Evolutionary conservation across 2,329 filamentous ascomycete species (phyloP).

Genomic region (Cercospora beticola): DNA sequence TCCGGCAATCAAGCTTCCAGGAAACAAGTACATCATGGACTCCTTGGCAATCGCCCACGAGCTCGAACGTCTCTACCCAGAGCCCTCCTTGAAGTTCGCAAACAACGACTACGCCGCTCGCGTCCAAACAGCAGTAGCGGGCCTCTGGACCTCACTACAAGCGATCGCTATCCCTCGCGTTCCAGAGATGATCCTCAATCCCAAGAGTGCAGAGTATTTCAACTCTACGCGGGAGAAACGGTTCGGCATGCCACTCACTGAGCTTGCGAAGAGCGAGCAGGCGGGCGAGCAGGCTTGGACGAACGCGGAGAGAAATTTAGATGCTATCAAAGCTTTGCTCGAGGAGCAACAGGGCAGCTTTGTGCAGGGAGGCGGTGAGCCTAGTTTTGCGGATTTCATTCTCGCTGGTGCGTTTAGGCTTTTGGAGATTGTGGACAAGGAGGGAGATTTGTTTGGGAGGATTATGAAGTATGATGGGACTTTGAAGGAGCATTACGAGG

Average conservation of each 20-base stretch:
- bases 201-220: conserved; percentile 57
- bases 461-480: conserved; percentile 42
- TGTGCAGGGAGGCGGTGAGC: conserved; percentile 55
- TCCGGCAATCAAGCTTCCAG: conserved; percentile 57
- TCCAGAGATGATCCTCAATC: conserved; percentile 53
- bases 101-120: conserved; percentile 40
- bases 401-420: conserved; percentile 51
- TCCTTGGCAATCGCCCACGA: conserved; percentile 59
- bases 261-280: conserved; percentile 42
- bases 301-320: conserved; percentile 43
- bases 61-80: conserved; percentile 60
- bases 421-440: conserved; percentile 34
- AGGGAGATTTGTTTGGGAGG: conserved; percentile 42
- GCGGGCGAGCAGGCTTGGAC: conserved; percentile 55
- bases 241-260: conserved; percentile 55
- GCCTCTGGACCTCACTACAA: conserved; percentile 41
- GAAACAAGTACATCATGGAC: conserved; percentile 64
- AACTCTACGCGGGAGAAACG: conserved; percentile 49
- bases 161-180: conserved; percentile 52
- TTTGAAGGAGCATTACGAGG: conserved; percentile 41
- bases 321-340: conserved; percentile 46
- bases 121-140: conserved; percentile 45
- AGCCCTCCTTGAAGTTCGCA: conserved; percentile 59
- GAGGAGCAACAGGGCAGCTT: conserved; percentile 60
- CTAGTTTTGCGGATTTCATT: conserved; percentile 59